These are phyloP conservation scores for Neoboletus magnificus DNA, from an alignment of 768 basidiomycete species.

Conservation along the genomic window DNA sequence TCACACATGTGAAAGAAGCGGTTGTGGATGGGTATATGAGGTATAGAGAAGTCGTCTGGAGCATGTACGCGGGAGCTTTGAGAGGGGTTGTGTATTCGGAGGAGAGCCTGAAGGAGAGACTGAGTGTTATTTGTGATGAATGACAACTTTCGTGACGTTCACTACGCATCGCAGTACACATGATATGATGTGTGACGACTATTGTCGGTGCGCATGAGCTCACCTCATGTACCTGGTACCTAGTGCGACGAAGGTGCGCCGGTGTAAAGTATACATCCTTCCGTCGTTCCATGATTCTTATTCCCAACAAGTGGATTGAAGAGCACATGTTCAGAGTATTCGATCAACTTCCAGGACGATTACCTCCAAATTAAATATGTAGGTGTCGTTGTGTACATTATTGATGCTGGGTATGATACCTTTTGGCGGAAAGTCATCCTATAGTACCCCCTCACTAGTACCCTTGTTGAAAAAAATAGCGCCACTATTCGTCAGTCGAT, in stretches of 20 bases:
- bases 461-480: slow-evolving; percentile 72
- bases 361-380: neutral
- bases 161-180: no score
- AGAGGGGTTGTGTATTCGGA: slow-evolving; percentile 34
- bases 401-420: neutral
- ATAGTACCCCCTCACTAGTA: slow-evolving; percentile 63
- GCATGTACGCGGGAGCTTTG: slow-evolving; percentile 41
- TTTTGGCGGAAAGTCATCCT: neutral
- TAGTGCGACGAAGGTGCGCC: neutral
- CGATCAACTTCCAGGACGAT: neutral
- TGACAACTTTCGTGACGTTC: neutral
- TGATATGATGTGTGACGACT: neutral
- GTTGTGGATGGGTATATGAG: slow-evolving; percentile 71
- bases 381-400: neutral
- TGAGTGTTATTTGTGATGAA: slow-evolving; percentile 37
- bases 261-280: neutral
- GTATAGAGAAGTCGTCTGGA: slow-evolving; percentile 64
- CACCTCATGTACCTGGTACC: neutral
- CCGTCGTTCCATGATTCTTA: neutral
- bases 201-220: no score
- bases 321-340: neutral
- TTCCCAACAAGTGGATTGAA: neutral
- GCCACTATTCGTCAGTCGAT: slow-evolving; percentile 63
- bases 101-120: slow-evolving; percentile 37
- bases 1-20: slow-evolving; percentile 72